These are phyloP conservation scores for Fabrea salina DNA, from an alignment of 169 alveolate genomes.

Conservation along the genomic window DNA sequence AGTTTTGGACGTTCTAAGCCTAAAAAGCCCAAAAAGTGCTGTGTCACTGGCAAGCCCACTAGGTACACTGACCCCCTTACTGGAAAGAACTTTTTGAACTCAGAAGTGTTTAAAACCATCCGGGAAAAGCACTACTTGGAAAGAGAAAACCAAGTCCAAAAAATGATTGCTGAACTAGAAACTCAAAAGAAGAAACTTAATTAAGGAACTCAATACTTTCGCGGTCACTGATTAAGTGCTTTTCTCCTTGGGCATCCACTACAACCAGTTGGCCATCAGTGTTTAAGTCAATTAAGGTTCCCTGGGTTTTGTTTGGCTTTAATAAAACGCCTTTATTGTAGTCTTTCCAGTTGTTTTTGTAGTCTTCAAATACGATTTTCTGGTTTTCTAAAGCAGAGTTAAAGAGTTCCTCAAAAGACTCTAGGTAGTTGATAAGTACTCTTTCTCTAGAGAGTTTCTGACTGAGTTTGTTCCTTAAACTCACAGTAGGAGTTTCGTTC, in stretches of 20 bases:
- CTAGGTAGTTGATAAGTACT: background rate
- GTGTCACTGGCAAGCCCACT: background rate
- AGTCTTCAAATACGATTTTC: background rate
- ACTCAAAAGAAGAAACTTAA: background rate
- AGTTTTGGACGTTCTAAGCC: background rate
- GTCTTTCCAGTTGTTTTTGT: background rate
- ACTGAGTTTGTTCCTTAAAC: background rate
- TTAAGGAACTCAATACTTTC: too few relatives aligned
- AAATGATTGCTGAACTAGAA: background rate
- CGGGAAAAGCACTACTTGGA: background rate
- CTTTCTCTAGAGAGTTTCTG: background rate
- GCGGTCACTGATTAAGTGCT: background rate
- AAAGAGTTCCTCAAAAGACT: background rate
- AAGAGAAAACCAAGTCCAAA: background rate
- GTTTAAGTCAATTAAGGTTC: background rate
- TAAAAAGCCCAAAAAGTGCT: background rate
- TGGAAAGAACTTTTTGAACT: background rate
- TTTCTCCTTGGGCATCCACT: background rate
- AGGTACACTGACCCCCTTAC: slow-evolving; percentile 2
- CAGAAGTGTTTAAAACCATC: background rate
- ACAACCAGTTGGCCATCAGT: background rate
- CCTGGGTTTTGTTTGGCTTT: background rate
- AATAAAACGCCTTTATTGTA: background rate
- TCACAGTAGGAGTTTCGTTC: background rate
- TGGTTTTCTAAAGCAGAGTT: background rate